Conservation (phyloP, 2,329 filamentous ascomycete species). For the Aspergillus arachidicola region DNA sequence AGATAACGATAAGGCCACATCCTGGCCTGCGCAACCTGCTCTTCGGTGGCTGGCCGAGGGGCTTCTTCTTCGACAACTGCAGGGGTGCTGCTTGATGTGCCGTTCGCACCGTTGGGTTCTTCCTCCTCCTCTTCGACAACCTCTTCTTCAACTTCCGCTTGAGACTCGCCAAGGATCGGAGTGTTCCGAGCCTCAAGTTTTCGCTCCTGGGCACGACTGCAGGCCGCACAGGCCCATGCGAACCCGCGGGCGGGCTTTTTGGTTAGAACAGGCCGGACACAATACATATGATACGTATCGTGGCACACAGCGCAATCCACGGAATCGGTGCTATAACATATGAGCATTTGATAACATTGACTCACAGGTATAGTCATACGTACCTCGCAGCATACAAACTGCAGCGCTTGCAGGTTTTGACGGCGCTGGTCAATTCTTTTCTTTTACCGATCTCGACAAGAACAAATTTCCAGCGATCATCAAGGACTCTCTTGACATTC, state of each 20-base stretch:
- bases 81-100: slow-evolving; percentile 67
- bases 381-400: slow-evolving; percentile 88
- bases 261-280: slow-evolving; percentile 84
- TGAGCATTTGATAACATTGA: slow-evolving; percentile 25
- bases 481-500: slow-evolving; percentile 91
- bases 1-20: slow-evolving; percentile 97
- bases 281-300: slow-evolving; percentile 98
- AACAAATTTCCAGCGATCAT: slow-evolving; percentile 96
- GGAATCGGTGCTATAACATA: slow-evolving; percentile 72
- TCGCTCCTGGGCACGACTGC: slow-evolving; percentile 91
- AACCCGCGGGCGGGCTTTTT: slow-evolving; percentile 98
- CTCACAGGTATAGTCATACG: slow-evolving; percentile 30
- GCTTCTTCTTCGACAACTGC: slow-evolving; percentile 58
- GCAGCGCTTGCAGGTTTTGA: slow-evolving; percentile 95
- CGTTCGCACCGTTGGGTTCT: slow-evolving; percentile 58
- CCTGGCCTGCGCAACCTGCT: slow-evolving; percentile 89
- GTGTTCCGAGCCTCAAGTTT: slow-evolving; percentile 89
- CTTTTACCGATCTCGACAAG: slow-evolving; percentile 90
- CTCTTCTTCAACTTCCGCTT: slow-evolving; percentile 63
- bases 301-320: slow-evolving; percentile 95
- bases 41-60: slow-evolving; percentile 68
- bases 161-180: slow-evolving; percentile 64
- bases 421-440: slow-evolving; percentile 93
- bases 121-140: slow-evolving; percentile 75
- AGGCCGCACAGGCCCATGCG: slow-evolving; percentile 95